These are phyloP conservation scores for Moricandia moricandioides DNA, from an alignment of 345 rosid genomes.

Conservation along the genomic window DNA sequence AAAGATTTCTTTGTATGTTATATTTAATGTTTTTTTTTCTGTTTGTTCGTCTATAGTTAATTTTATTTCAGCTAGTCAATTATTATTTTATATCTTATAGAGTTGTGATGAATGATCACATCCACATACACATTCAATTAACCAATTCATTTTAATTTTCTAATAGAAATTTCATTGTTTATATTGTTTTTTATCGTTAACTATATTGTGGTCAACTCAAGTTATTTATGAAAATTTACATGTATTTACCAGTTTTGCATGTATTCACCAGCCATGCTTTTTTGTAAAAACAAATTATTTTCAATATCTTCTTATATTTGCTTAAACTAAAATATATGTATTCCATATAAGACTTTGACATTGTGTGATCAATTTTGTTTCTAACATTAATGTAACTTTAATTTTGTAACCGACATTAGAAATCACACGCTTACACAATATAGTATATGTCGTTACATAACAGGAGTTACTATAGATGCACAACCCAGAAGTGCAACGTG, in stretches of 20 bases:
- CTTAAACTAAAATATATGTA: too few species aligned
- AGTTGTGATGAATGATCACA: neutral
- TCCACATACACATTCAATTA: too few species aligned
- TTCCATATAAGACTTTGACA: neutral
- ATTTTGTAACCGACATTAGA: conserved; percentile 1
- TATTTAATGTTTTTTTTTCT: too few species aligned
- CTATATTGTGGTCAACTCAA: too few species aligned
- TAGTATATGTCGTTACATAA: conserved; percentile 1
- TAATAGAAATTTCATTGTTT: too few species aligned
- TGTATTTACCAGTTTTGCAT: too few species aligned
- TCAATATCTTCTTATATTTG: too few species aligned
- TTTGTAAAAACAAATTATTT: too few species aligned
- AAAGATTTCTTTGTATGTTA: neutral
- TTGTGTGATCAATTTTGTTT: neutral
- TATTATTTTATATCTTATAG: neutral
- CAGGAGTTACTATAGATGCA: conserved; percentile 94
- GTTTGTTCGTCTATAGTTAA: neutral
- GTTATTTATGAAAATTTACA: too few species aligned
- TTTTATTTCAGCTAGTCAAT: neutral
- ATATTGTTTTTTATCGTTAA: too few species aligned
- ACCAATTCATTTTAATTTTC: too few species aligned
- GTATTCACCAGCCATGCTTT: too few species aligned
- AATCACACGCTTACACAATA: conserved; percentile 14
- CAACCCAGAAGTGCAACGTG: conserved; percentile 78
- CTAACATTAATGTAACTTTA: neutral